A percentile compares a stretch with the other conserved stretches of the same genome.
Evolutionary conservation across 257 asterid genomes (phyloP).

Genomic region (Nicotiana paniculata): DNA sequence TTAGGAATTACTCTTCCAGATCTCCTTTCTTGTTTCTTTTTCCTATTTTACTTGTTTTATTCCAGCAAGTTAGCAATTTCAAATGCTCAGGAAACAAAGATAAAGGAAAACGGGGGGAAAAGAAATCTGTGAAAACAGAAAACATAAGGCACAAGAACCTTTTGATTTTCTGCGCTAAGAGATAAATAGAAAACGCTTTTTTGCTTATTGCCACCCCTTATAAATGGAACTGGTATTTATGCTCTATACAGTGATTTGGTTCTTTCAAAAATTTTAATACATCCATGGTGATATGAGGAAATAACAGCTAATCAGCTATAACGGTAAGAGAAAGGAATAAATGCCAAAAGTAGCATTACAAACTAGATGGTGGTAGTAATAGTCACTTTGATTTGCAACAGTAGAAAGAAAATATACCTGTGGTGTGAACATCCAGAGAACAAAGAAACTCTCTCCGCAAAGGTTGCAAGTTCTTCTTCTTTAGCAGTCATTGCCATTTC

Average conservation of each 20-base stretch:
- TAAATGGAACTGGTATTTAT: background rate
- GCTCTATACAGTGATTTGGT: background rate
- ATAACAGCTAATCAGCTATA: background rate
- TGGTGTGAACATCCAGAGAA: conserved; percentile 89
- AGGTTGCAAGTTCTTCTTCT: conserved; percentile 52
- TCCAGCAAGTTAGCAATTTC: background rate
- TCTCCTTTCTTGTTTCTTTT: background rate
- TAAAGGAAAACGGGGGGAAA: background rate
- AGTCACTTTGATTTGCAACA: background rate
- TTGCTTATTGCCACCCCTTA: background rate
- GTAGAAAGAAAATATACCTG: conserved; percentile 33
- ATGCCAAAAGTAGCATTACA: background rate
- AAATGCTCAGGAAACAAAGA: background rate
- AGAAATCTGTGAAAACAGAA: background rate
- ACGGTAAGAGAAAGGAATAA: background rate
- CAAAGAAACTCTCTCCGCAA: conserved; percentile 65
- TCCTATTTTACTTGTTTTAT: background rate
- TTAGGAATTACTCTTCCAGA: background rate
- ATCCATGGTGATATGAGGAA: background rate
- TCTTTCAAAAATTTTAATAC: background rate
- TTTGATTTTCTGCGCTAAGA: background rate
- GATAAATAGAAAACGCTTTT: background rate
- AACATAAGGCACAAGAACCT: background rate
- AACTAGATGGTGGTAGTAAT: background rate
- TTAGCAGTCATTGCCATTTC: conserved; percentile 55